These are phyloP conservation scores for Rosa hybrid DNA, from an alignment of 331 rosid genomes.

Conservation along the genomic window DNA sequence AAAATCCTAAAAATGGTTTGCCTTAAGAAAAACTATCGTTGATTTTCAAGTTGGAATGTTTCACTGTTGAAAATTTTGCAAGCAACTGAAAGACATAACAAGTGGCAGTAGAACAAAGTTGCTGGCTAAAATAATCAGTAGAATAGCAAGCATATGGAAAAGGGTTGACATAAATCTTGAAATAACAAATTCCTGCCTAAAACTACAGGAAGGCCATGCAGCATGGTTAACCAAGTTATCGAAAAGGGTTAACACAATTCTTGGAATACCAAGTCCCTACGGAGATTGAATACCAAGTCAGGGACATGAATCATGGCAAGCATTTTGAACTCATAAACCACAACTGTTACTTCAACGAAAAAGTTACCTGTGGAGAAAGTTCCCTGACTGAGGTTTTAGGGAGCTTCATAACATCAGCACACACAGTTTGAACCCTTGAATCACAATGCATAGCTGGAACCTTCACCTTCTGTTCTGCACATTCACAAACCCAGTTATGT, in stretches of 20 bases:
- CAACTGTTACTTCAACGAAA: conserved; percentile 20
- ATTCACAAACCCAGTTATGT: conserved; percentile 12
- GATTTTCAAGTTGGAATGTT: neutral
- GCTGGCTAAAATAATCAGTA: neutral
- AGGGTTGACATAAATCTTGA: neutral
- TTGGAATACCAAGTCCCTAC: conserved; percentile 19
- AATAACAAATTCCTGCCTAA: neutral
- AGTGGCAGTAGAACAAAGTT: neutral
- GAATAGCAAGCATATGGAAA: neutral
- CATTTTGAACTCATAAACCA: conserved; percentile 55
- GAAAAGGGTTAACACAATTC: neutral
- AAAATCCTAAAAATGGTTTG: neutral
- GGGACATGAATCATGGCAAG: conserved; percentile 51
- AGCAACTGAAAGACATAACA: neutral
- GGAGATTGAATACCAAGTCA: conserved; percentile 34
- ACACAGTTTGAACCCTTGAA: conserved; percentile 68
- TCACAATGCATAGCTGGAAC: conserved; percentile 76
- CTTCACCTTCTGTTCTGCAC: conserved; percentile 85
- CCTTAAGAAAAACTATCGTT: neutral
- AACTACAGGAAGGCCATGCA: neutral
- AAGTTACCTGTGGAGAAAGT: conserved; percentile 66
- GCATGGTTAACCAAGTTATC: neutral
- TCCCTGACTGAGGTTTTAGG: conserved; percentile 45
- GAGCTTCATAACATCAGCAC: conserved; percentile 75
- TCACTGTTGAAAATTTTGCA: too few relatives aligned